phyloP scores from a whole-genome alignment of 768 basidiomycete genomes.

The Mycena galericulata region DNA sequence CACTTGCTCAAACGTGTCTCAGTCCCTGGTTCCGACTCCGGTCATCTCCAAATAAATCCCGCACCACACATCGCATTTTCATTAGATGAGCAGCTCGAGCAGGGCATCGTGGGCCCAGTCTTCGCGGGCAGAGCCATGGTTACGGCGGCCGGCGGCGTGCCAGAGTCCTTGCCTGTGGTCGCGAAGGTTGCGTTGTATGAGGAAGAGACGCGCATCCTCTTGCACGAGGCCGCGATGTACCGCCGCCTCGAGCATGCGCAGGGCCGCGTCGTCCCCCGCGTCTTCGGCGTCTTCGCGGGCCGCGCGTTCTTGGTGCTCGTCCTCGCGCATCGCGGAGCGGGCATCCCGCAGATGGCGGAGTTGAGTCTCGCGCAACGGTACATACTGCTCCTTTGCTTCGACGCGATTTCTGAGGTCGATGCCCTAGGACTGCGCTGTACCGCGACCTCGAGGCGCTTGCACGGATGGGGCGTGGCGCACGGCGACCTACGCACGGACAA shows the following conservation, averaged over 20 bases:
- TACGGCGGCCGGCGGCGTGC: not conserved
- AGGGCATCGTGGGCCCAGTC: slow-evolving; percentile 19
- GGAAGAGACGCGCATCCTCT: slow-evolving; percentile 3
- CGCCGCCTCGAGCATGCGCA: slow-evolving; percentile 5
- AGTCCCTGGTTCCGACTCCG: not conserved
- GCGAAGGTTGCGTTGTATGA: slow-evolving; percentile 19
- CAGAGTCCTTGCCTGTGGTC: slow-evolving; percentile 12
- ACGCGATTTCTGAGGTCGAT: not conserved
- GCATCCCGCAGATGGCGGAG: not conserved
- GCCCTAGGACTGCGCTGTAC: slow-evolving; percentile 9
- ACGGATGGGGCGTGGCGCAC: slow-evolving; percentile 9
- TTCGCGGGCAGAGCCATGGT: slow-evolving; percentile 20
- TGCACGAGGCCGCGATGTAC: slow-evolving; percentile 23
- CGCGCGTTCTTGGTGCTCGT: slow-evolving; percentile 12
- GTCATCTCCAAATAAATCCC: not conserved
- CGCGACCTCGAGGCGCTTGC: not conserved
- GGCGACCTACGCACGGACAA: slow-evolving; percentile 24
- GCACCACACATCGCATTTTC: not conserved
- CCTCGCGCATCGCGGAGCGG: slow-evolving; percentile 3
- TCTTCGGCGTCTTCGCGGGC: slow-evolving; percentile 9
- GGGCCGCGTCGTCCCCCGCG: slow-evolving; percentile 6
- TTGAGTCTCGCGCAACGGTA: slow-evolving; percentile 16
- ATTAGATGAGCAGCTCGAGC: slow-evolving; percentile 19
- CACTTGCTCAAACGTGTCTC: slow-evolving; percentile 13
- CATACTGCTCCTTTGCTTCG: not conserved